Evolutionary conservation across 2,329 filamentous ascomycete genomes (phyloP).

Genomic region (Fusarium lyarnte): DNA sequence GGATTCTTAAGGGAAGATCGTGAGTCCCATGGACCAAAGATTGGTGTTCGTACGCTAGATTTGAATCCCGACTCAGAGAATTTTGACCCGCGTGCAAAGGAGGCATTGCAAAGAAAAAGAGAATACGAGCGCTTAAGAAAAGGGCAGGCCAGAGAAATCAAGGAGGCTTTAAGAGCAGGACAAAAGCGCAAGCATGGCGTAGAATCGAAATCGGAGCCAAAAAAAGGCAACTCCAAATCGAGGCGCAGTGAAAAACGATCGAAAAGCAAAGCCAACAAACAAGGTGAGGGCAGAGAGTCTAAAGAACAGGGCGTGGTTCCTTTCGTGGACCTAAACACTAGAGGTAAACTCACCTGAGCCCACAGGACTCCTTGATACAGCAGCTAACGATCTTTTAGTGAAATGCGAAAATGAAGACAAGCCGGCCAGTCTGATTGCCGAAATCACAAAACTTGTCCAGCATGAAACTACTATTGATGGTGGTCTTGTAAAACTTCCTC

Average conservation of each 20-base stretch:
- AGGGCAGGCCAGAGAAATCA: slow-evolving; percentile 50
- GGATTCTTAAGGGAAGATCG: slow-evolving; percentile 75
- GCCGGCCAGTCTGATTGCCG: slow-evolving; percentile 48
- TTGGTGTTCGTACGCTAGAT: slow-evolving; percentile 67
- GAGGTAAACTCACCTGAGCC: slow-evolving; percentile 37
- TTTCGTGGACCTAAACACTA: slow-evolving; percentile 45
- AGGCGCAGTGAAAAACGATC: slow-evolving; percentile 36
- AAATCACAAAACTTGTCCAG: slow-evolving; percentile 52
- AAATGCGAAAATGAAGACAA: slow-evolving; percentile 57
- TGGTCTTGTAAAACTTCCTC: slow-evolving; percentile 47
- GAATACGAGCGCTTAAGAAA: slow-evolving; percentile 68
- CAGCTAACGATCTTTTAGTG: slow-evolving; percentile 48
- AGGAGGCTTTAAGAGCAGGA: slow-evolving; percentile 49
- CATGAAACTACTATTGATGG: slow-evolving; percentile 57
- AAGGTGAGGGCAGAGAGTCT: slow-evolving; percentile 5
- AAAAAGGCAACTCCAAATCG: slow-evolving; percentile 42
- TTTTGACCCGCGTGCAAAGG: slow-evolving; percentile 60
- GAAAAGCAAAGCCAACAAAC: slow-evolving; percentile 10
- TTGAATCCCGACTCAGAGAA: slow-evolving; percentile 51
- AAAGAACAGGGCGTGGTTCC: slow-evolving; percentile 40
- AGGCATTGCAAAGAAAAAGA: slow-evolving; percentile 70
- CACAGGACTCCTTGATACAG: not conserved
- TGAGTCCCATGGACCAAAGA: slow-evolving; percentile 51
- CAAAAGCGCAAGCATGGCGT: slow-evolving; percentile 51
- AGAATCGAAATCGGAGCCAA: slow-evolving; percentile 39